A percentile compares a stretch with the other conserved stretches of the same genome.
These are phyloP conservation scores for Didymella keratinophila DNA, from an alignment of 2,329 filamentous ascomycete genomes.

Conservation along the genomic window DNA sequence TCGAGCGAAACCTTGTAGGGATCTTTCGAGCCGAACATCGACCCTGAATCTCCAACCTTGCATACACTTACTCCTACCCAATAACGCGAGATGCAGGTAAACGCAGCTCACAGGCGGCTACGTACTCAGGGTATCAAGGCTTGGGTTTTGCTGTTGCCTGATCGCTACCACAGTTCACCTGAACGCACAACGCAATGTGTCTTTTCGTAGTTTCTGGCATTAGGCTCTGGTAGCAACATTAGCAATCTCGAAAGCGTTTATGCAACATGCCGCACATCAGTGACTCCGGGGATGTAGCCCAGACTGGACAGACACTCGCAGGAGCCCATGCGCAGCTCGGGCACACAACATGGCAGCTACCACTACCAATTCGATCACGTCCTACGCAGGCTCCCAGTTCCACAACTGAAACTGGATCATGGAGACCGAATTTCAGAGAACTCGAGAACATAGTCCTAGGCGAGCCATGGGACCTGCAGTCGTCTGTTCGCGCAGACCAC, in stretches of 20 bases:
- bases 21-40: conserved; percentile 8
- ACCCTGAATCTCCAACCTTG: background rate
- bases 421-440: too few species aligned
- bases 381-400: background rate
- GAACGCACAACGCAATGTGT: background rate
- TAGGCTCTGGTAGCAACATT: background rate
- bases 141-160: conserved; percentile 1
- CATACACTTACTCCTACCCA: conserved; percentile 4
- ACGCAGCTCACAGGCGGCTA: background rate
- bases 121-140: background rate
- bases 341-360: background rate
- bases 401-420: background rate
- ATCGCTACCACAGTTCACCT: background rate
- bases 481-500: too few species aligned
- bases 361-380: background rate
- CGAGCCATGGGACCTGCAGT: too few species aligned
- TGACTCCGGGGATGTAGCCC: background rate
- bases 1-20: conserved; percentile 4
- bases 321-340: background rate
- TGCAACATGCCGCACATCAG: background rate
- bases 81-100: background rate
- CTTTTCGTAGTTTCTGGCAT: background rate
- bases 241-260: too few species aligned
- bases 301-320: background rate
- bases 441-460: too few species aligned